phyloP scores from a whole-genome alignment of 345 rosid species.

The Populus alba region DNA sequence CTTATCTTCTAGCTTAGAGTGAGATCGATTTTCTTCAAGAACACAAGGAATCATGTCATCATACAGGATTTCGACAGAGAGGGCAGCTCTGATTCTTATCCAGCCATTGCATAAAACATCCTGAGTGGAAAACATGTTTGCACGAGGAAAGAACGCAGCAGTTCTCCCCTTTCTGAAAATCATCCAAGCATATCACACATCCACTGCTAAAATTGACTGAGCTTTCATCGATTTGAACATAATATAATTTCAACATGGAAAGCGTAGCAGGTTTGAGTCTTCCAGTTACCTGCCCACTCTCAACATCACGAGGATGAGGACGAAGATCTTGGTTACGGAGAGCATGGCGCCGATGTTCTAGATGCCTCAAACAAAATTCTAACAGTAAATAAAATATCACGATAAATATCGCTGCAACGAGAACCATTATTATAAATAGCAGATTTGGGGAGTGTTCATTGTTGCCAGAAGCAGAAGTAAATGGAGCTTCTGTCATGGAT shows the following conservation, averaged over 20 bases:
- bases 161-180: background rate
- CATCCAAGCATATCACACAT: slow-evolving; percentile 20
- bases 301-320: background rate
- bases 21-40: background rate
- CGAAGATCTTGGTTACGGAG: background rate
- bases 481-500: background rate
- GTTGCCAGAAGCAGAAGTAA: background rate
- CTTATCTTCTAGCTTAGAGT: too few species aligned
- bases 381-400: background rate
- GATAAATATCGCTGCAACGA: background rate
- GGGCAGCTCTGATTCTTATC: slow-evolving; percentile 4
- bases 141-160: slow-evolving; percentile 10
- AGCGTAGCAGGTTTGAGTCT: background rate
- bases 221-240: background rate
- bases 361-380: background rate
- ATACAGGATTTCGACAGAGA: background rate
- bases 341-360: background rate
- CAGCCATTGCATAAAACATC: slow-evolving; percentile 12
- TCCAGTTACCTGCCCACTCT: background rate
- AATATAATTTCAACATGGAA: background rate
- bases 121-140: background rate
- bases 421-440: background rate
- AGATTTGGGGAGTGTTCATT: background rate
- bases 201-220: slow-evolving; percentile 1
- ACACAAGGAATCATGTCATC: background rate